Conservation (phyloP, 495 filamentous ascomycete species). For the Mytilinidion resinicola region DNA sequence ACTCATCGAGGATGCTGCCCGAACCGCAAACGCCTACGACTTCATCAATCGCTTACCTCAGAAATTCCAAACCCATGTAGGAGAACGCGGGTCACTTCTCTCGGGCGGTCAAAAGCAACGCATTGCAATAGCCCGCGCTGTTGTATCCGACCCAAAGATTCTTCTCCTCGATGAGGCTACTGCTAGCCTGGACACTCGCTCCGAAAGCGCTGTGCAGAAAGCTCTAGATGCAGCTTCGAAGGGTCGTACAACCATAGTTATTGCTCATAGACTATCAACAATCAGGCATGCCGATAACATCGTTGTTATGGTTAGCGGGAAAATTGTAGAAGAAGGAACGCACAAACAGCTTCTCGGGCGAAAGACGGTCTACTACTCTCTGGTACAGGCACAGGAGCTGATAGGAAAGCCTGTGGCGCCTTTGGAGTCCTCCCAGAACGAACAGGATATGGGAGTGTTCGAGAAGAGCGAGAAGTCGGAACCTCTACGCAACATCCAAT, state of each 20-base stretch:
- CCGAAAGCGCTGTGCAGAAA: slow-evolving; percentile 89
- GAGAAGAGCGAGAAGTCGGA: slow-evolving; percentile 11
- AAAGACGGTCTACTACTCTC: slow-evolving; percentile 60
- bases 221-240: slow-evolving; percentile 80
- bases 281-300: slow-evolving; percentile 94
- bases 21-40: slow-evolving; percentile 88
- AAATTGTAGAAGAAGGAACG: slow-evolving; percentile 83
- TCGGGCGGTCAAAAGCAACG: slow-evolving; percentile 96
- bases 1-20: slow-evolving; percentile 71
- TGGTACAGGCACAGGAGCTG: slow-evolving; percentile 78
- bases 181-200: slow-evolving; percentile 89
- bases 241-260: slow-evolving; percentile 93
- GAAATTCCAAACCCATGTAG: slow-evolving; percentile 89
- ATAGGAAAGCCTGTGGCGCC: slow-evolving; percentile 42
- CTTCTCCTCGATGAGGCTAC: slow-evolving; percentile 93
- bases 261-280: slow-evolving; percentile 89
- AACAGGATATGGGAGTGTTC: slow-evolving; percentile 9
- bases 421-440: slow-evolving; percentile 41
- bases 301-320: slow-evolving; percentile 78
- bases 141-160: slow-evolving; percentile 93
- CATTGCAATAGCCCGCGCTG: slow-evolving; percentile 79
- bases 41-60: slow-evolving; percentile 81
- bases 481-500: neutral
- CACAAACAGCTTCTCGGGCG: slow-evolving; percentile 63
- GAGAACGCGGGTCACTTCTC: slow-evolving; percentile 86